phyloP scores from a whole-genome alignment of 108 stramenopile species.

The Cyclotella cryptica region DNA sequence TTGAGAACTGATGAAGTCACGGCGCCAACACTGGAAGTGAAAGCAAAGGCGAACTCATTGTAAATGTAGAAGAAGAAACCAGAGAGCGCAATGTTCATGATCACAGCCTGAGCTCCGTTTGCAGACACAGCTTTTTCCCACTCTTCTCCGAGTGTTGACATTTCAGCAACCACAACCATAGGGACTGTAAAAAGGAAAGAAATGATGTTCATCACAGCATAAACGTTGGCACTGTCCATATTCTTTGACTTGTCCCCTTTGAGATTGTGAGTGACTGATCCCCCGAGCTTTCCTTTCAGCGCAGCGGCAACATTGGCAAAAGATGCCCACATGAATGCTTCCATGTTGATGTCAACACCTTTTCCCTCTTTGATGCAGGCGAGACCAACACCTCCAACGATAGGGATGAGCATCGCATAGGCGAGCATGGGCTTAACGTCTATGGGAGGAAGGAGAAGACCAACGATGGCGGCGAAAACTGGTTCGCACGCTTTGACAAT shows the following conservation, averaged over 20 bases:
- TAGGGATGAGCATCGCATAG: slow-evolving; percentile 91
- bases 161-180: slow-evolving; percentile 83
- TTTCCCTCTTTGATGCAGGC: slow-evolving; percentile 93
- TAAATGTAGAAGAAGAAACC: slow-evolving; percentile 97
- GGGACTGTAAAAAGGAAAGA: slow-evolving; percentile 90
- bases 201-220: slow-evolving; percentile 95
- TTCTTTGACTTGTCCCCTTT: slow-evolving; percentile 90
- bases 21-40: slow-evolving; percentile 85
- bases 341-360: slow-evolving; percentile 89
- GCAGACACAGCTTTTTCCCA: slow-evolving; percentile 72
- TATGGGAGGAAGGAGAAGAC: slow-evolving; percentile 81
- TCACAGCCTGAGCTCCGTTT: slow-evolving; percentile 61
- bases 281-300: slow-evolving; percentile 90
- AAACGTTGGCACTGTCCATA: slow-evolving; percentile 96
- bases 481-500: slow-evolving; percentile 98
- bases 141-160: slow-evolving; percentile 65
- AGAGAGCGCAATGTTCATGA: slow-evolving; percentile 75
- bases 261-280: slow-evolving; percentile 85
- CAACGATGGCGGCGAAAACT: slow-evolving; percentile 92
- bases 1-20: slow-evolving; percentile 89
- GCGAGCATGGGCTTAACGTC: slow-evolving; percentile 86
- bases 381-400: slow-evolving; percentile 93
- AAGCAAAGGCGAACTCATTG: slow-evolving; percentile 96
- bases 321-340: slow-evolving; percentile 92
- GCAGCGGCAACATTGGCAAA: slow-evolving; percentile 91